Percentiles rank a stretch among this genome's conserved stretches.
phyloP scores from a whole-genome alignment of 805 yeast genomes.

The Nakazawaea siamensis region DNA sequence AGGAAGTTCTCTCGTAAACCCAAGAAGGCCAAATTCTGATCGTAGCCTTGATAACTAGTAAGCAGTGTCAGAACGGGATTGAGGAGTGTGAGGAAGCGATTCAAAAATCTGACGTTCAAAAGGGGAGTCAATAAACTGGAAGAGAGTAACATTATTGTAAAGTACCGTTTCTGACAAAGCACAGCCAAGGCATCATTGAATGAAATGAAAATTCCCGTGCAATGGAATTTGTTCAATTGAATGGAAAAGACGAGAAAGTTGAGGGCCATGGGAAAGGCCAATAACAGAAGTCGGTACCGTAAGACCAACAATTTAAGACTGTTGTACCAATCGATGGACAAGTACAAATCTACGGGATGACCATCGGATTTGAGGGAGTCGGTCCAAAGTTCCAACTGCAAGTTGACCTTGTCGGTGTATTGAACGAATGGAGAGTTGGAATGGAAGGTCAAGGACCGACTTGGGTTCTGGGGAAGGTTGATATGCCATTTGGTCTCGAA shows the following conservation, averaged over 20 bases:
- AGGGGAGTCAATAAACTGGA: conserved; percentile 32
- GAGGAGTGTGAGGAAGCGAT: conserved; percentile 28
- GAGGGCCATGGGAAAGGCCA: conserved; percentile 60
- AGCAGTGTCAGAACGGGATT: conserved; percentile 48
- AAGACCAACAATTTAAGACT: conserved; percentile 65
- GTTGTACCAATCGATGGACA: conserved; percentile 43
- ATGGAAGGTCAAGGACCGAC: conserved; percentile 39
- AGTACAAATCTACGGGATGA: conserved; percentile 28
- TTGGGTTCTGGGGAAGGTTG: conserved; percentile 31
- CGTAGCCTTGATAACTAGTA: conserved; percentile 25
- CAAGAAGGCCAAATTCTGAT: conserved; percentile 50
- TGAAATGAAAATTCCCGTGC: conserved; percentile 29
- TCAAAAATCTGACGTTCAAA: conserved; percentile 25
- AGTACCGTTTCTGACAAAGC: conserved; percentile 23
- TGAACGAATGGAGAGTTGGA: conserved; percentile 70
- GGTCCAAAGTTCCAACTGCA: conserved; percentile 42
- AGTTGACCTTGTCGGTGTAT: conserved; percentile 19
- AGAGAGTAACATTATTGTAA: conserved; percentile 16
- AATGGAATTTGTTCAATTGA: conserved; percentile 43
- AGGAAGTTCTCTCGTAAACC: conserved; percentile 54
- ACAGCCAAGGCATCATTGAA: conserved; percentile 37
- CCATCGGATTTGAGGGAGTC: conserved; percentile 25
- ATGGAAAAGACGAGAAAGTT: conserved; percentile 40
- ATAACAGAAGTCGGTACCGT: conserved; percentile 68
- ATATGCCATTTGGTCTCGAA: conserved; percentile 78